These are phyloP conservation scores for Mycena capillaripes DNA, from an alignment of 768 basidiomycete genomes.

Conservation along the genomic window DNA sequence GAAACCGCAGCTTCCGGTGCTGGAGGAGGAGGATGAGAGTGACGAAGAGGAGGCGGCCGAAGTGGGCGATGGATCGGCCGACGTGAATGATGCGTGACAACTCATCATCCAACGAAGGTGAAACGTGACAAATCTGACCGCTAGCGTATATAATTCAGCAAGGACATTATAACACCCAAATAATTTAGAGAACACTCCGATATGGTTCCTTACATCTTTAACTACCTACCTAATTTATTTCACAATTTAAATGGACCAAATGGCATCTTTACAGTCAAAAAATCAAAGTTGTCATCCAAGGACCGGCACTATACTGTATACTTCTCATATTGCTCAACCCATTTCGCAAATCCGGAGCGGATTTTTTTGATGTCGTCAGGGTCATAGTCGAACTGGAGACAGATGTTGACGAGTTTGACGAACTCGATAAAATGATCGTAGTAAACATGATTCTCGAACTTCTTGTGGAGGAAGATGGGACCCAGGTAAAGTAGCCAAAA, in stretches of 20 bases:
- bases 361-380: no score
- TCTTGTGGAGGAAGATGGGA: no score
- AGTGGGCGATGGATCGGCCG: not conserved
- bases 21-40: slow-evolving; percentile 24
- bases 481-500: no score
- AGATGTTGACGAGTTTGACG: slow-evolving; percentile 45
- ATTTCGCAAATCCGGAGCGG: slow-evolving; percentile 41
- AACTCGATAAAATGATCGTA: no score
- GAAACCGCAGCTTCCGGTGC: slow-evolving; percentile 36
- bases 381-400: slow-evolving; percentile 47
- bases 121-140: not conserved
- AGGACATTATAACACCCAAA: not conserved
- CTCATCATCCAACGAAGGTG: not conserved
- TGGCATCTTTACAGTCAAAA: not conserved
- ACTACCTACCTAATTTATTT: not conserved
- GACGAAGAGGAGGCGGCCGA: slow-evolving; percentile 18
- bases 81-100: slow-evolving; percentile 2
- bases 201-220: not conserved
- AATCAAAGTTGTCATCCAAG: not conserved
- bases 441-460: no score
- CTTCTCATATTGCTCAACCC: slow-evolving; percentile 48
- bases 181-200: no score
- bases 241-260: not conserved
- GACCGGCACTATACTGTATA: slow-evolving; percentile 4
- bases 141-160: not conserved